Evolutionary conservation across 2,329 filamentous ascomycete species (phyloP), one percentile per base, ranked within the genome.

Genomic region (Blumeria hordei): DNA sequence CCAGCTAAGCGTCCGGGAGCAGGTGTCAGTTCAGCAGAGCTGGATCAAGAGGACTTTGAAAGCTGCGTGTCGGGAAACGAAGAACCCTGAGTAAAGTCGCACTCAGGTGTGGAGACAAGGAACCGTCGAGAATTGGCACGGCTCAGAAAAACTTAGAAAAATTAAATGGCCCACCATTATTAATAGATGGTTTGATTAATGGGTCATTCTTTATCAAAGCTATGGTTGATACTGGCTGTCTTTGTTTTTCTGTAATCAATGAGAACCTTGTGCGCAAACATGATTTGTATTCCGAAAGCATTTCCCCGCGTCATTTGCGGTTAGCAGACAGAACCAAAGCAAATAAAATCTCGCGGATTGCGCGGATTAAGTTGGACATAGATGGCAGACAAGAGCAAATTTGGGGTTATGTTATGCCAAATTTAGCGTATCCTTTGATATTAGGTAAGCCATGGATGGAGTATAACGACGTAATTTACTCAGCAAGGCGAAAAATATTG

Each of bases 161-260:
- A 11, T 18, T 50, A 14, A 50, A 32, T 18, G 35, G 49, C 18
- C 49, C 49, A 10, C 49, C 49, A 5, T 36, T 51, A n/a, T 6
- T 51, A 51, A 51, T 51, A n/a, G 32, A 51, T 34, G 35, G 49
- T 36, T 51, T 51, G 16, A 51, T 51, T 34, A 36, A 51, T 51
- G 12, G 12, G 28, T 28, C 21, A 32, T 35, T 51, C 32, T 51
- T 34, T 16, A 10, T 34, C 12, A 51, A 51, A 51, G 33, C 49
- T 8, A 28, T 49, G 45, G 41, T 45, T 2, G 41, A 45, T 16
- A 45, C 41, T 9, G 41, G 41, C n/a, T 28, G 49, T 28, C 49
- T 51, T n/a, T 51, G 49, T 36, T 51, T 34, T 36, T 18, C 49
- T 10, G 49, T 51, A 51, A 51, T 51, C 36, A 28, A 51, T 16